Evolutionary conservation across 768 basidiomycete species (phyloP), one percentile per base, ranked within the genome.

Genomic region (Kwoniella sp.): DNA sequence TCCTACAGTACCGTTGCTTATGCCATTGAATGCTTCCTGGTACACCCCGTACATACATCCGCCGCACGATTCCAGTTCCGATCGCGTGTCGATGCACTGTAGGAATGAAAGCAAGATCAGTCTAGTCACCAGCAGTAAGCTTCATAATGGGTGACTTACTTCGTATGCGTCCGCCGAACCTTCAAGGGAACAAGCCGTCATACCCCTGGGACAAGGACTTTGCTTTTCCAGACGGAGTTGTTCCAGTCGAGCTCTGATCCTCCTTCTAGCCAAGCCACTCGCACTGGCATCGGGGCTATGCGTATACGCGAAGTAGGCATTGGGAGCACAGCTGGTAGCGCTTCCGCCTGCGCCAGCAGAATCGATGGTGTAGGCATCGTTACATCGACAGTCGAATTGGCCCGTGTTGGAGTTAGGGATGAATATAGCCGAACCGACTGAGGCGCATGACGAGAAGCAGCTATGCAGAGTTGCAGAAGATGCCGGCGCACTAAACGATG

Each of bases 21-120:
- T 54, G 50, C 4, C 26, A 20, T 47, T 20, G 20, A 9, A 45
- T 3, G 22, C 20, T 25, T n/a, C 31, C 22, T 48, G 41, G 30
- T 55, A 63, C 31, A 51, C 48, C 3, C 63, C 63, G 22, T 34
- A 30, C 25, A 65, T 38, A 48, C 63, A 65, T 28, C 63, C 63
- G 17, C 63, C 63, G 23, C 63, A 65, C 4, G 55, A 50, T 15
- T 65, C 63, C 23, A 65, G 63, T 25, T 65, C 63, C 4, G 55
- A 45, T 13, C 31, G 15, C 12, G 56, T 58, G 45, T 65, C 55
- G 38, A 65, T 58, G 30, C 64, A 65, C 64, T 65, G 29, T n/a
- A 37, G 2, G 22, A 25, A 13, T 25, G 13, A 11, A 41, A 7
- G 34, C 25, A 1, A 9, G n/a, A 30, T 20, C 8, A 29, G 30